Percentiles rank a stretch among this genome's conserved stretches.
Evolutionary conservation across 176 grass and related monocot species (phyloP).

Genomic region (Triticum turgidum): DNA sequence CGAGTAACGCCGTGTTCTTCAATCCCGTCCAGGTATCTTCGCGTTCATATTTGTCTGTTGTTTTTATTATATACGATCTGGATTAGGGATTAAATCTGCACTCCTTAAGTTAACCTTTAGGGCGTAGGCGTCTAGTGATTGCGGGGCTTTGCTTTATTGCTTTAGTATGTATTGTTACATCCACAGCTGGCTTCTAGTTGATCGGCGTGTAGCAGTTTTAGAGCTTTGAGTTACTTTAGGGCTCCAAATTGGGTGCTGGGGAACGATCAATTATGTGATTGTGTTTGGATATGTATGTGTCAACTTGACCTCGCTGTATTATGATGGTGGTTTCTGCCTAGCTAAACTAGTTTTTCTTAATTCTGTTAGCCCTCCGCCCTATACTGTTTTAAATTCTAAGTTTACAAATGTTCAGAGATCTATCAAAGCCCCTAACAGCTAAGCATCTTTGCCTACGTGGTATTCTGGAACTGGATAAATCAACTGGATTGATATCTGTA

Average conservation of each 20-base stretch:
- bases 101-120: conserved; percentile 7
- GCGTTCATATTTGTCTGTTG: not conserved
- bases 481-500: not conserved
- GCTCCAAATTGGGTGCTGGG: not conserved
- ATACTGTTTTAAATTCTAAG: not conserved
- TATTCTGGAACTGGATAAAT: not conserved
- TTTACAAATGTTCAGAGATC: not conserved
- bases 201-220: not conserved
- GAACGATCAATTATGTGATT: not conserved
- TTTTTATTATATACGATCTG: not conserved
- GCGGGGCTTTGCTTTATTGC: not conserved
- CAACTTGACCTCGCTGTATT: not conserved
- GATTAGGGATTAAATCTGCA: conserved; percentile 12
- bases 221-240: conserved; percentile 11
- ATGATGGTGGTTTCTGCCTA: not conserved
- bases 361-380: not conserved
- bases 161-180: not conserved
- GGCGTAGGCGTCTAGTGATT: not conserved
- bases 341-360: not conserved
- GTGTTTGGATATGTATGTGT: not conserved
- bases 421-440: not conserved
- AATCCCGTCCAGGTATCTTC: conserved; percentile 74
- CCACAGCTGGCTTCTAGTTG: not conserved
- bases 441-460: not conserved
- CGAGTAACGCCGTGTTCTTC: conserved; percentile 79